Conservation (phyloP, 225 moss, liverwort and hornwort genomes). For the Sphagnum contortum region DNA sequence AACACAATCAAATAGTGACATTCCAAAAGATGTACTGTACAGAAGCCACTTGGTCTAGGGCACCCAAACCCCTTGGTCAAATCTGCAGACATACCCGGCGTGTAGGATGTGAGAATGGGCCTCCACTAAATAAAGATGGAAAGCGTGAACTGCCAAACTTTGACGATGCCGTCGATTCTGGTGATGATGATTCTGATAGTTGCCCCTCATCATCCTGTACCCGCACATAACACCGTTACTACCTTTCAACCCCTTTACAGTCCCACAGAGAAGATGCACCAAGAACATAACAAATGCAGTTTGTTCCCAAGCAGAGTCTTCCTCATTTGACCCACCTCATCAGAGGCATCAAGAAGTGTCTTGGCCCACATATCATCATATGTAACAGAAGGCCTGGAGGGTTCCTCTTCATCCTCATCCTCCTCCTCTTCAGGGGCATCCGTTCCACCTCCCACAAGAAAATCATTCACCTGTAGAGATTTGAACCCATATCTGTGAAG, state of each 20-base stretch:
- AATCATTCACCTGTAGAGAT: conserved; percentile 69
- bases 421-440: conserved; percentile 82
- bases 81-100: conserved; percentile 52
- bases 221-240: neutral
- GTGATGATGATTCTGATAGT: conserved; percentile 84
- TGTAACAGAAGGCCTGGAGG: conserved; percentile 62
- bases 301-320: too few species aligned
- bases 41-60: too few species aligned
- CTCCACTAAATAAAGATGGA: conserved; percentile 55
- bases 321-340: conserved; percentile 13
- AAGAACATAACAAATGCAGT: too few species aligned
- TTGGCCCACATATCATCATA: conserved; percentile 96
- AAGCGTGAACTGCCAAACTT: conserved; percentile 71
- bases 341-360: conserved; percentile 88
- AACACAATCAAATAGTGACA: too few species aligned
- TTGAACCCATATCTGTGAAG: neutral
- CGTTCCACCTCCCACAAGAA: conserved; percentile 91
- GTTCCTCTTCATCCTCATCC: conserved; percentile 61
- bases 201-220: conserved; percentile 56
- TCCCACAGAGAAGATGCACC: neutral
- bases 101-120: conserved; percentile 19
- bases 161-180: conserved; percentile 58
- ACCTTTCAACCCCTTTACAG: neutral
- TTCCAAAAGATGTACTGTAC: too few species aligned
- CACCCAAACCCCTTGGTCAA: too few species aligned